A percentile compares a stretch with the other conserved stretches of the same genome.
These are phyloP conservation scores for Parathielavia hyrcaniae DNA, from an alignment of 495 filamentous ascomycete genomes.

Conservation along the genomic window DNA sequence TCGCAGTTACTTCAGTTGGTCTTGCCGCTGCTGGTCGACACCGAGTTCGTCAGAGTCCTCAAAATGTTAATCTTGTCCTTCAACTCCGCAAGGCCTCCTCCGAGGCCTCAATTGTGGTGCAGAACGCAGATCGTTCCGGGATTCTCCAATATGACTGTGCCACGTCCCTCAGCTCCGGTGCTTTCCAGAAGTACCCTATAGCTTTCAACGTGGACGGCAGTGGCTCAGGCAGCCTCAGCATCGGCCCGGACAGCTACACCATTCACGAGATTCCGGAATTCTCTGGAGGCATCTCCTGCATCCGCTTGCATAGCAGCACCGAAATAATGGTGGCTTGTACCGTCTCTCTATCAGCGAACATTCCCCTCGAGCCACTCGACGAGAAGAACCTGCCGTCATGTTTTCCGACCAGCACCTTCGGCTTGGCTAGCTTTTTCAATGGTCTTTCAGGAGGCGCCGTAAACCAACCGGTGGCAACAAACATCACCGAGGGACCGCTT, in stretches of 20 bases:
- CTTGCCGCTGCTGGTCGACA: too few relatives aligned
- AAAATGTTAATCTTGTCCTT: background rate
- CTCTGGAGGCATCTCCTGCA: constrained; percentile 1
- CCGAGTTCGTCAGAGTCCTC: background rate
- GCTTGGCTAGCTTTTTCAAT: background rate
- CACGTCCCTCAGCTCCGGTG: background rate
- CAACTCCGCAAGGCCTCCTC: constrained; percentile 9
- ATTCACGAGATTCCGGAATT: background rate
- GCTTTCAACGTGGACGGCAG: background rate
- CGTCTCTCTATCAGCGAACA: background rate
- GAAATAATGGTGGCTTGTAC: background rate
- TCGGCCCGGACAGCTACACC: background rate
- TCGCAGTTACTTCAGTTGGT: too few relatives aligned
- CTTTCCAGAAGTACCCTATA: background rate
- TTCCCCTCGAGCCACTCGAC: background rate
- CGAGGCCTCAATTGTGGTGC: constrained; percentile 8
- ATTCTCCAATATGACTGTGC: constrained; percentile 1
- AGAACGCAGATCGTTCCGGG: background rate
- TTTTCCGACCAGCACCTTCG: background rate
- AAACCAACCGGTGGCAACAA: background rate
- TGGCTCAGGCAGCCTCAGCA: background rate
- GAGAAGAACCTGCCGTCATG: background rate
- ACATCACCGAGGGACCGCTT: background rate
- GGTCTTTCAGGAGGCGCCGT: background rate
- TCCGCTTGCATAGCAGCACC: background rate